Evolutionary conservation across 169 alveolate species (phyloP).

Genomic region (Plasmodium cynomolgi): DNA sequence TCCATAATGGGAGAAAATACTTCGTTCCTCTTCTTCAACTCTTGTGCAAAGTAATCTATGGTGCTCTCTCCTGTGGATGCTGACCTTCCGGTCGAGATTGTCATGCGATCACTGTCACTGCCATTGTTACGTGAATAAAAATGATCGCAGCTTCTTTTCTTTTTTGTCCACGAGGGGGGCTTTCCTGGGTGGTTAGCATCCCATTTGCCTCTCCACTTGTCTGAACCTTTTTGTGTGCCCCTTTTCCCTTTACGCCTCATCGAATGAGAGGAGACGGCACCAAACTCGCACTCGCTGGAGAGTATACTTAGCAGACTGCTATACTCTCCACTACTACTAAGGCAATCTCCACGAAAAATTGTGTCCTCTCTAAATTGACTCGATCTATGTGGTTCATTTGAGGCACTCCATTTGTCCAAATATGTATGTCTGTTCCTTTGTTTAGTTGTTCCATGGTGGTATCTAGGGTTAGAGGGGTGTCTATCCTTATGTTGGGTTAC

Average conservation of each 20-base stretch:
- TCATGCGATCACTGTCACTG: not conserved
- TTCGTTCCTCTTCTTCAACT: constrained; percentile 33
- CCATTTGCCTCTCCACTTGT: not conserved
- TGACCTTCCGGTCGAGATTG: not conserved
- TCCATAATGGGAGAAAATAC: constrained; percentile 19
- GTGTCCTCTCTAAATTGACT: not conserved
- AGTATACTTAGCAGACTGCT: not conserved
- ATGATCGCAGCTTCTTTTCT: not conserved
- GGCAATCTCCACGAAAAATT: too few relatives aligned
- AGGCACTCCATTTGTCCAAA: not conserved
- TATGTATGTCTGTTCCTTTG: not conserved
- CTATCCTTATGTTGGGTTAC: not conserved
- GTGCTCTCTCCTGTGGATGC: constrained; percentile 22
- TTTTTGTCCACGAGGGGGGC: not conserved
- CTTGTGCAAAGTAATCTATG: constrained; percentile 21
- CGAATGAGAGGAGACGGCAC: not conserved
- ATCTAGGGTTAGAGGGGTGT: not conserved
- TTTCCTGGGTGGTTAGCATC: not conserved
- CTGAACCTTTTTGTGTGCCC: not conserved
- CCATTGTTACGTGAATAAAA: not conserved
- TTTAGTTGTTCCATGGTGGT: not conserved
- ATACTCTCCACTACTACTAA: not conserved
- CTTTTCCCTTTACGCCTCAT: not conserved
- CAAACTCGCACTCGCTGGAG: not conserved
- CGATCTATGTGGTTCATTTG: not conserved